Base-by-base conservation (phyloP, 805 yeast species). In the Tetrapisispora phaffii region DNA sequence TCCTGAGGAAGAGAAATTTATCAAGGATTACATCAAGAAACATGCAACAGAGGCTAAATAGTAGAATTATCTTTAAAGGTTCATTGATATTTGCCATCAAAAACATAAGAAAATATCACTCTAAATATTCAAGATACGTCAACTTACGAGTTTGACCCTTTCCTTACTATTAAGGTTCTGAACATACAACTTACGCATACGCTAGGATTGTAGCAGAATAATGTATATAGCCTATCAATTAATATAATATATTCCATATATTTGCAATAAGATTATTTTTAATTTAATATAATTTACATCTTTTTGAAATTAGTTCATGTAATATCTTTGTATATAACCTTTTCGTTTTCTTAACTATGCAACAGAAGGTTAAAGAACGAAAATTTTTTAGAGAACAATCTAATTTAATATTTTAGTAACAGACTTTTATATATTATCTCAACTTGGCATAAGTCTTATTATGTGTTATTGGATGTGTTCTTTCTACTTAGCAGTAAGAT, bases 1-100 rank as follows among this genome's bases (percentile, higher is more conserved):
- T 42, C 79, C 87, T 55, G 97, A 87, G 60, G 97, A 89, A 72
- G 95, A 85, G 67, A 80, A 82, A 66, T 89, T 84, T 72, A 82
- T 89, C 59, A 73, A 69, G 64, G 84, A 80, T 58, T 88, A 77
- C 23, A 2, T 44, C 13, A 39, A 39, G 31, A 43, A 43, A 32
- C 45, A 43, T 24, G 15, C 41, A 2, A 13, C 38, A 4, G 37
- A 39, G 29, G 9, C 28, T 23, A 26, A 38, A 16, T 39, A 29
- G 20, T 24, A 24, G 28, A 24, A 24, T 24, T 24, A 7, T n/a
- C n/a, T n/a, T n/a, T n/a, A n/a, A n/a, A n/a, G n/a, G n/a, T n/a
- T n/a, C n/a, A n/a, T n/a, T n/a, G n/a, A n/a, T n/a, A n/a, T n/a
- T n/a, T n/a, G n/a, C n/a, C n/a, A n/a, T 10, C 7, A 24, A 24